These are phyloP conservation scores for Poa pratensis DNA, from an alignment of 176 grass and related monocot genomes.

Conservation along the genomic window DNA sequence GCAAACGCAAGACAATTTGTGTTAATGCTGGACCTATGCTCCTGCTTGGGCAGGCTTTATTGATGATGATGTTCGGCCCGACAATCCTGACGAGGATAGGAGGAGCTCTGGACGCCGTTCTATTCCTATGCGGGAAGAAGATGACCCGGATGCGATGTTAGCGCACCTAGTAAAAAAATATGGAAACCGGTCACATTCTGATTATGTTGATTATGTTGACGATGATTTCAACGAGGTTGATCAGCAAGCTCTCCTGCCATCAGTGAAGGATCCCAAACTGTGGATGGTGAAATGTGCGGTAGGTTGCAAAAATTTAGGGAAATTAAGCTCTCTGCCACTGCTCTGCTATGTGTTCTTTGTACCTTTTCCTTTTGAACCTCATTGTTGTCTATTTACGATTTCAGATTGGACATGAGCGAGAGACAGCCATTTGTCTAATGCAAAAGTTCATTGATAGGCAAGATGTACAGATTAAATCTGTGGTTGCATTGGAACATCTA, in stretches of 20 bases:
- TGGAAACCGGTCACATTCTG: conserved; percentile 40
- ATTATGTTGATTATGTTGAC: conserved; percentile 59
- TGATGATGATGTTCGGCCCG: conserved; percentile 54
- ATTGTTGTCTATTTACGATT: conserved; percentile 37
- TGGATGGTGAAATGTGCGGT: conserved; percentile 98
- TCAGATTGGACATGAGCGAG: conserved; percentile 83
- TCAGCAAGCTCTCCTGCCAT: conserved; percentile 86
- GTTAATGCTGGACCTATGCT: background rate
- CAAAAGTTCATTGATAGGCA: conserved; percentile 78
- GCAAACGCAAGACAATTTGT: background rate
- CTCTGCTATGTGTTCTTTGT: conserved; percentile 34
- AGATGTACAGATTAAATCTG: conserved; percentile 72
- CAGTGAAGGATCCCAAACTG: conserved; percentile 94
- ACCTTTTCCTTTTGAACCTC: conserved; percentile 26
- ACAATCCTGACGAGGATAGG: conserved; percentile 48
- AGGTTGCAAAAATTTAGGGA: conserved; percentile 33
- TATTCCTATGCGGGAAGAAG: conserved; percentile 47
- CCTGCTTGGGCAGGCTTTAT: conserved; percentile 62
- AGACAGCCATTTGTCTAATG: conserved; percentile 74
- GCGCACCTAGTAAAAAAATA: conserved; percentile 38
- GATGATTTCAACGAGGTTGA: conserved; percentile 72
- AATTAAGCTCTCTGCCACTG: conserved; percentile 11
- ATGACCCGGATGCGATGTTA: conserved; percentile 48
- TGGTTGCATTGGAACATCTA: conserved; percentile 73
- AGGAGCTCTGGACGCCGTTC: conserved; percentile 46